Evolutionary conservation across 176 grass and related monocot species (phyloP).

Genomic region (Carex cristatella): DNA sequence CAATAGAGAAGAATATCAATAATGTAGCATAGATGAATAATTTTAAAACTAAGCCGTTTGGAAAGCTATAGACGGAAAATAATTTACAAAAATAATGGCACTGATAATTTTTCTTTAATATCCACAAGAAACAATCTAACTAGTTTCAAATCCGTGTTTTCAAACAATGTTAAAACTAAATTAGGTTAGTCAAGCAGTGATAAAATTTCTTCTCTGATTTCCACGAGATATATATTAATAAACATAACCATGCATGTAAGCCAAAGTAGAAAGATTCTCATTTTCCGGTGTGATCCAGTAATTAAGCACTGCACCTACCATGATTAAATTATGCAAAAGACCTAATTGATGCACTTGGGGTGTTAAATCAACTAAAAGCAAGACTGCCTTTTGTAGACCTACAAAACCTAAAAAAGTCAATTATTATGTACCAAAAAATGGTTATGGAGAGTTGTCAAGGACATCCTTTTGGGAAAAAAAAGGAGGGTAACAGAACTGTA

Average conservation of each 20-base stretch:
- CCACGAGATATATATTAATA: neutral
- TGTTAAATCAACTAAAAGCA: slow-evolving; percentile 21
- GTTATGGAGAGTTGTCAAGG: neutral
- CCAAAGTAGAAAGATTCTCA: slow-evolving; percentile 30
- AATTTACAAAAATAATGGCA: too few species aligned
- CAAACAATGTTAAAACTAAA: neutral
- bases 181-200: neutral
- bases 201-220: slow-evolving; percentile 4
- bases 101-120: neutral
- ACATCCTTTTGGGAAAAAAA: neutral
- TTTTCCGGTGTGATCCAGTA: slow-evolving; percentile 28
- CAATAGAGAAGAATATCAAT: too few species aligned
- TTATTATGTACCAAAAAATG: neutral
- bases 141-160: neutral
- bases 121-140: neutral
- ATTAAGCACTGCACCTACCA: slow-evolving; percentile 26
- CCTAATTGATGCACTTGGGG: slow-evolving; percentile 4
- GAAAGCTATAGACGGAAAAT: too few species aligned
- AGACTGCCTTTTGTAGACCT: slow-evolving; percentile 1
- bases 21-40: too few species aligned
- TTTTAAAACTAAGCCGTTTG: too few species aligned
- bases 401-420: neutral
- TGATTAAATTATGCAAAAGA: slow-evolving; percentile 26
- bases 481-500: neutral
- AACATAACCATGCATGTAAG: slow-evolving; percentile 19